Evolutionary conservation across 2,329 filamentous ascomycete genomes (phyloP).

Genomic region (Epichloe bromicola): DNA sequence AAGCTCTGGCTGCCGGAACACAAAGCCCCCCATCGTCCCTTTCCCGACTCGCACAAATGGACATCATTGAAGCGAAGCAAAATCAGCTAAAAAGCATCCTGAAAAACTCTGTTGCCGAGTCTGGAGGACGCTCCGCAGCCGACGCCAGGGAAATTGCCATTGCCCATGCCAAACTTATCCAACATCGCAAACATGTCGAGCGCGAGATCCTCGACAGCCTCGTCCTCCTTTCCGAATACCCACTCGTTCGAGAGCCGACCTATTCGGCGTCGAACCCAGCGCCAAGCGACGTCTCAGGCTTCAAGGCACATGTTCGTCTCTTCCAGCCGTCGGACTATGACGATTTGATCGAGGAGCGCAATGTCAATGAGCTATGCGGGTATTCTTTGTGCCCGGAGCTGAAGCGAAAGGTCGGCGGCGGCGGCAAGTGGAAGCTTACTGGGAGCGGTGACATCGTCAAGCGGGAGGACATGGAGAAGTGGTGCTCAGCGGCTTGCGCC

Average conservation of each 20-base stretch:
- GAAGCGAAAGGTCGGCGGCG: slow-evolving; percentile 41
- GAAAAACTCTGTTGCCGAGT: slow-evolving; percentile 33
- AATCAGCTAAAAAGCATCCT: slow-evolving; percentile 43
- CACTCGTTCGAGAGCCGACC: slow-evolving; percentile 21
- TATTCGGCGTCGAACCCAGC: slow-evolving; percentile 35
- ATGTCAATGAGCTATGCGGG: slow-evolving; percentile 69
- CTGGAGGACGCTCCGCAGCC: slow-evolving; percentile 12
- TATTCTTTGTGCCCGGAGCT: slow-evolving; percentile 64
- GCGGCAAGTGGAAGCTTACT: slow-evolving; percentile 56
- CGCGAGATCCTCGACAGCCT: slow-evolving; percentile 58
- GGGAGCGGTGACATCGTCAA: slow-evolving; percentile 46
- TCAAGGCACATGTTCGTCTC: slow-evolving; percentile 52
- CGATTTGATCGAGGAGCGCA: slow-evolving; percentile 76
- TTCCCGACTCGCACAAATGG: background rate
- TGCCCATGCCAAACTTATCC: slow-evolving; percentile 70
- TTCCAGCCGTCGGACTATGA: slow-evolving; percentile 89
- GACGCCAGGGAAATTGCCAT: slow-evolving; percentile 55
- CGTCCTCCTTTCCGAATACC: slow-evolving; percentile 54
- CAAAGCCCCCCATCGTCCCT: too few species aligned
- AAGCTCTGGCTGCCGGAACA: too few species aligned
- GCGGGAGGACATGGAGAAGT: slow-evolving; percentile 63
- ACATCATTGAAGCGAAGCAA: slow-evolving; percentile 14
- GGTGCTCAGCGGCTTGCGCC: slow-evolving; percentile 74
- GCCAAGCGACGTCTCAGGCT: slow-evolving; percentile 45
- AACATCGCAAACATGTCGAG: slow-evolving; percentile 71